phyloP scores from a whole-genome alignment of 345 rosid species.

The Pistacia integerrima region DNA sequence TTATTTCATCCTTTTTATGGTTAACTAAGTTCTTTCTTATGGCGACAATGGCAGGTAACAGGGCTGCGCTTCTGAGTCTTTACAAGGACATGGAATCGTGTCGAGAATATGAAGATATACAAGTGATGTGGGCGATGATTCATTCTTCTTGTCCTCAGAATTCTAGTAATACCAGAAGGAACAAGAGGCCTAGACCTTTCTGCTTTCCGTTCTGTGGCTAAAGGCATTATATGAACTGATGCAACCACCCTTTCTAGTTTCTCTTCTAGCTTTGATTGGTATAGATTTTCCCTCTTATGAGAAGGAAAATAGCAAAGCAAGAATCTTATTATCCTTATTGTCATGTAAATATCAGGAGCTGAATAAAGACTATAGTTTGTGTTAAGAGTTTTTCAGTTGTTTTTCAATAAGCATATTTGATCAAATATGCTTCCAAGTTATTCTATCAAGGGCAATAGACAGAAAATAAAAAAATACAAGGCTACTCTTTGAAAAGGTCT shows the following conservation, averaged over 20 bases:
- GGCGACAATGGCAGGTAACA: constrained; percentile 33
- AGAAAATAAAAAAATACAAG: neutral
- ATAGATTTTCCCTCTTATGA: neutral
- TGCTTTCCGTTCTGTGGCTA: too few relatives aligned
- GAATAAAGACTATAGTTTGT: neutral
- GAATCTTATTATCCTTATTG: neutral
- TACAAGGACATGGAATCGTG: constrained; percentile 67
- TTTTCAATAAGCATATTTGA: neutral
- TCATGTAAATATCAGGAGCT: constrained; percentile 10
- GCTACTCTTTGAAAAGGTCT: neutral
- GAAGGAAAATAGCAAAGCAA: neutral
- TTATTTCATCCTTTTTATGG: neutral
- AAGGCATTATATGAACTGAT: neutral
- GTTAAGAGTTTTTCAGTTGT: neutral
- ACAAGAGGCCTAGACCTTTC: constrained; percentile 6
- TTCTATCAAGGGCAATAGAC: neutral
- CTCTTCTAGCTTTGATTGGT: neutral
- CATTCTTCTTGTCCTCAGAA: constrained; percentile 46
- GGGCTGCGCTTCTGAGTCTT: constrained; percentile 39
- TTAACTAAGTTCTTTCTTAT: neutral
- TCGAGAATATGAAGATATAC: constrained; percentile 54
- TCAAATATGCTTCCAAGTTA: neutral
- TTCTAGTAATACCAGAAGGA: constrained; percentile 17
- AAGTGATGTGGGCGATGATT: constrained; percentile 68
- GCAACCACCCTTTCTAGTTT: neutral